phyloP scores from a whole-genome alignment of 2,329 filamentous ascomycete species.

The Westerdykella ornata region DNA sequence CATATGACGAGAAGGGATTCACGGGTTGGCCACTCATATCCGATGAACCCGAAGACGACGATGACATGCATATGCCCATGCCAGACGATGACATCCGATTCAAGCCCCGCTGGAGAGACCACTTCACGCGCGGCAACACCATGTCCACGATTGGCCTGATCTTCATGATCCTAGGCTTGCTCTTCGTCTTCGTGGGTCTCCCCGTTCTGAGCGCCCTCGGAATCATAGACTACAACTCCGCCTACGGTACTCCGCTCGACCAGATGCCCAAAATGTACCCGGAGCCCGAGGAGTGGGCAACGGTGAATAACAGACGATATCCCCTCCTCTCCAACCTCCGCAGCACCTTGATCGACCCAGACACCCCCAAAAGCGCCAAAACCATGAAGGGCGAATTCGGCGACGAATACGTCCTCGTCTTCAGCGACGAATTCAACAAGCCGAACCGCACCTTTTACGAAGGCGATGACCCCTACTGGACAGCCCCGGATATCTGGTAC shows the following conservation, averaged over 20 bases:
- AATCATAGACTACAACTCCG: conserved; percentile 35
- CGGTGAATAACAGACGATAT: conserved; percentile 45
- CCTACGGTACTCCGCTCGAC: conserved; percentile 37
- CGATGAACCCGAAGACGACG: conserved; percentile 49
- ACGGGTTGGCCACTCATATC: conserved; percentile 43
- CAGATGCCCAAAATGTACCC: conserved; percentile 32
- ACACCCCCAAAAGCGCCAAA: conserved; percentile 45
- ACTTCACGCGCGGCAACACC: conserved; percentile 41
- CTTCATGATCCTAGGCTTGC: conserved; percentile 44
- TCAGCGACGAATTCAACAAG: conserved; percentile 53
- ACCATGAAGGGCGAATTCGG: conserved; percentile 43
- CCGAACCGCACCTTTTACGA: conserved; percentile 50
- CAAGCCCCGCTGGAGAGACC: conserved; percentile 41
- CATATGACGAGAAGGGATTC: conserved; percentile 39
- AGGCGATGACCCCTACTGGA: conserved; percentile 53
- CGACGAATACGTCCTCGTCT: conserved; percentile 45
- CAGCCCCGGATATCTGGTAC: conserved; percentile 50
- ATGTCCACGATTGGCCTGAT: conserved; percentile 40
- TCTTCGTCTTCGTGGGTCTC: conserved; percentile 47
- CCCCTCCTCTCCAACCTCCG: conserved; percentile 46
- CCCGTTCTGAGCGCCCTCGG: conserved; percentile 46
- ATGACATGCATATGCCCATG: conserved; percentile 49
- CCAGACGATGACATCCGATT: conserved; percentile 44
- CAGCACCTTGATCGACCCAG: conserved; percentile 46
- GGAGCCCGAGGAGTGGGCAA: conserved; percentile 37